phyloP scores from a whole-genome alignment of 345 rosid species.

The Combretum micranthum region DNA sequence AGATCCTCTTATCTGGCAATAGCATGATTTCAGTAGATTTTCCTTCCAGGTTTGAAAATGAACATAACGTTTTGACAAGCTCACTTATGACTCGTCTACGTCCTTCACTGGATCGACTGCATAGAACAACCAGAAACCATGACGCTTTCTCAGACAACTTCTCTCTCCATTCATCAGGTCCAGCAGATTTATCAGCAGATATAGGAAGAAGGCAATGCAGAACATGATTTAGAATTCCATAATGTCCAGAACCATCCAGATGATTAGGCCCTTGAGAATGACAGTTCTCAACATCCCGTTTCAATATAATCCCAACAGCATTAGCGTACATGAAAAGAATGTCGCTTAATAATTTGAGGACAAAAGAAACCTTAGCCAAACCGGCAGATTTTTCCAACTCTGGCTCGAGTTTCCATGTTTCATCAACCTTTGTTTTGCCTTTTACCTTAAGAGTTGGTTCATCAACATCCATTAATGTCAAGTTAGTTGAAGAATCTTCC shows the following conservation, averaged over 20 bases:
- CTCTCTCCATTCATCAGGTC: constrained; percentile 84
- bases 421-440: constrained; percentile 87
- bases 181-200: constrained; percentile 57
- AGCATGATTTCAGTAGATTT: constrained; percentile 46
- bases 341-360: constrained; percentile 85
- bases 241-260: constrained; percentile 39
- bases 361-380: constrained; percentile 82
- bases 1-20: constrained; percentile 72
- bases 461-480: constrained; percentile 70
- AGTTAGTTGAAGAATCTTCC: constrained; percentile 42
- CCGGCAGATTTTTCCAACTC: constrained; percentile 78
- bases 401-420: constrained; percentile 43
- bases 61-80: constrained; percentile 71
- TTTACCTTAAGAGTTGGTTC: constrained; percentile 67
- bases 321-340: constrained; percentile 79
- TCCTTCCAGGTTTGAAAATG: constrained; percentile 56
- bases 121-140: constrained; percentile 80
- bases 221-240: constrained; percentile 75
- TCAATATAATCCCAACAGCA: constrained; percentile 82
- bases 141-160: constrained; percentile 88
- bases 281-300: constrained; percentile 72
- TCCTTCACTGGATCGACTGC: constrained; percentile 90
- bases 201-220: constrained; percentile 71
- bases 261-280: constrained; percentile 63
- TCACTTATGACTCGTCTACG: constrained; percentile 77